A percentile compares a stretch with the other conserved stretches of the same genome.
Evolutionary conservation across 371 early-diverging fungal genomes (phyloP).

Genomic region (Mucor irregularis): DNA sequence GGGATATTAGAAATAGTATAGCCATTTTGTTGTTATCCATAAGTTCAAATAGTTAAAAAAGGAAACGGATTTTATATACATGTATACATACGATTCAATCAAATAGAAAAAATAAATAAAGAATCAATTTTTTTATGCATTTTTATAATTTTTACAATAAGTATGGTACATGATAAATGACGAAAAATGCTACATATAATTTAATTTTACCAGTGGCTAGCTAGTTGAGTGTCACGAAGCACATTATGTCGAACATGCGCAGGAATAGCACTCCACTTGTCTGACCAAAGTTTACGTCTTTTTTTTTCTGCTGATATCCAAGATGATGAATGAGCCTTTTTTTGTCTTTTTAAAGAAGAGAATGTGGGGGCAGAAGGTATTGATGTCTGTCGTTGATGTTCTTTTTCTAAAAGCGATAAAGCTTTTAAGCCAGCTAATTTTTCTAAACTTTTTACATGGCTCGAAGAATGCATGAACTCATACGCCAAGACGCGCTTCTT

Average conservation of each 20-base stretch:
- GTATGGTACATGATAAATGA: too few species aligned
- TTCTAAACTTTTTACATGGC: slow-evolving; percentile 12
- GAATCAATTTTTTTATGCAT: not conserved
- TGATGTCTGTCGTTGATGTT: too few species aligned
- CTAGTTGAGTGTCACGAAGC: slow-evolving; percentile 23
- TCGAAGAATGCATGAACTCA: slow-evolving; percentile 29
- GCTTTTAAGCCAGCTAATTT: slow-evolving; percentile 11
- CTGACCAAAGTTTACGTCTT: slow-evolving; percentile 16
- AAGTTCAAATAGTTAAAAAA: too few species aligned
- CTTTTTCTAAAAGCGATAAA: slow-evolving; percentile 6
- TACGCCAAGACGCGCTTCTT: slow-evolving; percentile 59
- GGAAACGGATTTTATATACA: not conserved
- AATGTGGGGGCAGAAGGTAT: too few species aligned
- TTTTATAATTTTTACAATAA: too few species aligned
- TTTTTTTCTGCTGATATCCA: slow-evolving; percentile 10
- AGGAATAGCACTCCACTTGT: slow-evolving; percentile 31
- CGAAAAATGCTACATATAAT: too few species aligned
- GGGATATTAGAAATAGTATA: not conserved
- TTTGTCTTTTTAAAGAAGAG: not conserved
- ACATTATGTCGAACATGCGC: slow-evolving; percentile 28
- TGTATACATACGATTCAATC: not conserved
- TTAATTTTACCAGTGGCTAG: slow-evolving; percentile 36
- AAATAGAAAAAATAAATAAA: not conserved
- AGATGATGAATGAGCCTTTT: not conserved
- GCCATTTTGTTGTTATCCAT: slow-evolving; percentile 18